Evolutionary conservation across 257 asterid genomes (phyloP), one percentile per base, ranked within the genome.

Genomic region (Cordia subcordata): DNA sequence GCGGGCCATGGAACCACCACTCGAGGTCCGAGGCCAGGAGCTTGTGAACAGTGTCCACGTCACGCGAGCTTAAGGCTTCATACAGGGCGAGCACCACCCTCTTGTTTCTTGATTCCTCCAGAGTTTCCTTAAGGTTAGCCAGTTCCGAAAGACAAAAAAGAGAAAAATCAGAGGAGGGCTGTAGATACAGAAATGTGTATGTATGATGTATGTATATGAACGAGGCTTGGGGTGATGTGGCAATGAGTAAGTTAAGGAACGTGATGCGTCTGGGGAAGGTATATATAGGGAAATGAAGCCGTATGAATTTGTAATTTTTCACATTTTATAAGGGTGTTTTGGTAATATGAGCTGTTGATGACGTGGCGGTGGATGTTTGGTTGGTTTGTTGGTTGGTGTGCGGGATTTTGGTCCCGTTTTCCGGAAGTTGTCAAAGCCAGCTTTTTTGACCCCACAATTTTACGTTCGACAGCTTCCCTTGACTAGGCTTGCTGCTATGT

Each of bases 1-100:
- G 99, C 21, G 99, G 99, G 69, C 97, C 99, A 63, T 93, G 99
- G 86, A 93, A 93, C 99, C 99, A 93, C 99, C 99, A 93, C 97
- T 93, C 99, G 70, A 93, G 94, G 66, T 93, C 99, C 22, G 95
- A 52, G 77, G 92, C 90, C 56, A 93, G 86, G 62, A 93, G 85
- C 65, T 72, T 60, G 77, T 83, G 92, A 86, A 89, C 82, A 57
- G 54, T 63, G 63, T 59, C 89, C 57, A 77, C 85, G 97, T 93
- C 91, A 49, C 79, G 92, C 63, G 52, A 13, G 59, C 74, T 88
- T 78, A 92, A 64, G 88, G 99, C 99, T 56, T 88, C 99, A 84
- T 92, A 92, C 55, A 92, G 94, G 96, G 96, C 94, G 94, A 86
- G 72, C 79, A 92, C 99, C 94, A 86, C 87, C 96, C 87, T 82